A percentile compares a stretch with the other conserved stretches of the same genome.
Conservation (phyloP, 2,329 filamentous ascomycete species). For the Claviceps capensis region DNA sequence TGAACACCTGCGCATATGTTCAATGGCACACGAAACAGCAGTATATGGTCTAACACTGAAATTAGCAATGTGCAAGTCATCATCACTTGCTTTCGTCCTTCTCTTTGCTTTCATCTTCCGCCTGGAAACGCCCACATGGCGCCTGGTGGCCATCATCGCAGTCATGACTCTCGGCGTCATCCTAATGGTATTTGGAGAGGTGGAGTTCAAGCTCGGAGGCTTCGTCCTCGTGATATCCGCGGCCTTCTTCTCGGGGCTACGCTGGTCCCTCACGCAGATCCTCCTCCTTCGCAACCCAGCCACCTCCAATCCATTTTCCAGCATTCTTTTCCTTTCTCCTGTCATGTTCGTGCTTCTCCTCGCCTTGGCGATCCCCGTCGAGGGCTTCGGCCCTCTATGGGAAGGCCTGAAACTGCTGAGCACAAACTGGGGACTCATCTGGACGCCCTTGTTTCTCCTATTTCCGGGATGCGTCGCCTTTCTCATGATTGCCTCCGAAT, state of each 20-base stretch:
- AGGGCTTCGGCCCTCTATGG: constrained; percentile 58
- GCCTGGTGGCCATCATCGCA: constrained; percentile 72
- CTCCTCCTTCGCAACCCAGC: constrained; percentile 85
- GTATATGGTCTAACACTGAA: constrained; percentile 10
- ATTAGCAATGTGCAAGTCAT: constrained; percentile 93
- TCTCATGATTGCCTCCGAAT: constrained; percentile 92
- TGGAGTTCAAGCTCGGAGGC: constrained; percentile 73
- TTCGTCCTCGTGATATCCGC: constrained; percentile 89
- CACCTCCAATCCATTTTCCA: constrained; percentile 91
- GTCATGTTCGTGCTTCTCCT: constrained; percentile 86
- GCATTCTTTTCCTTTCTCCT: constrained; percentile 93
- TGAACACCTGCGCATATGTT: not conserved
- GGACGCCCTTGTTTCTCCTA: constrained; percentile 60
- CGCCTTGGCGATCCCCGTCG: constrained; percentile 69
- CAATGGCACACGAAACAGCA: not conserved
- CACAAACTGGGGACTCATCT: constrained; percentile 50
- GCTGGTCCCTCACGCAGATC: constrained; percentile 97
- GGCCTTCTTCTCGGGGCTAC: constrained; percentile 89
- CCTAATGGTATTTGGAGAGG: constrained; percentile 96
- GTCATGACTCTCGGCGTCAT: constrained; percentile 88
- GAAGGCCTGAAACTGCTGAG: constrained; percentile 52
- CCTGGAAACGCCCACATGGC: constrained; percentile 75
- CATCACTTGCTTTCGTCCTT: constrained; percentile 85
- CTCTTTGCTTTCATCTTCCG: constrained; percentile 90
- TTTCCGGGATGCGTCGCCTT: constrained; percentile 90